Evolutionary conservation across 306 rosid species (phyloP).

Genomic region (Alnus rubra): DNA sequence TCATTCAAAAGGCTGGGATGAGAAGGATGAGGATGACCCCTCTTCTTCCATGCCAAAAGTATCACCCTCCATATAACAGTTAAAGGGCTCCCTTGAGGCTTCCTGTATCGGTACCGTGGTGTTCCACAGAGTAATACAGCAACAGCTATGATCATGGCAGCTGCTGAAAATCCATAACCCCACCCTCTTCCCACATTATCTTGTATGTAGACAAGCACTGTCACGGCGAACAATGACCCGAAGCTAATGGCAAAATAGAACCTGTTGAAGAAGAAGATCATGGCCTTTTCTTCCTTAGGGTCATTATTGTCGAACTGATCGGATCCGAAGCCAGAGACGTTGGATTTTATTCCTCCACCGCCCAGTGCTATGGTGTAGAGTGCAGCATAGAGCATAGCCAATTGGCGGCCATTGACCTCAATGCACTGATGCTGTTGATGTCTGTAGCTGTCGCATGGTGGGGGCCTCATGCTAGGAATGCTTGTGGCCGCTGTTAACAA

Average conservation of each 20-base stretch:
- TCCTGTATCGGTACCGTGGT: constrained; percentile 60
- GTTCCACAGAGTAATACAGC: constrained; percentile 64
- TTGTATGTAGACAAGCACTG: constrained; percentile 82
- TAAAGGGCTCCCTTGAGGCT: constrained; percentile 83
- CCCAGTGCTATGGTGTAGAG: constrained; percentile 74
- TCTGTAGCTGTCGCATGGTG: constrained; percentile 50
- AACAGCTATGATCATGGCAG: constrained; percentile 60
- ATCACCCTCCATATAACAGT: constrained; percentile 82
- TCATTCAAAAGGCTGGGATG: constrained; percentile 64
- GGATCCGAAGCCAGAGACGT: constrained; percentile 85
- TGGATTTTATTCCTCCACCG: constrained; percentile 92
- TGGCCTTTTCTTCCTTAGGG: constrained; percentile 77
- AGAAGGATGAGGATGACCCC: constrained; percentile 50
- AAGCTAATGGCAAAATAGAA: constrained; percentile 80
- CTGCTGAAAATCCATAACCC: constrained; percentile 94
- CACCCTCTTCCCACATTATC: constrained; percentile 82
- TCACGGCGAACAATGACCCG: constrained; percentile 78
- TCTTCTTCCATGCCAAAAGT: constrained; percentile 84
- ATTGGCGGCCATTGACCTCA: constrained; percentile 58
- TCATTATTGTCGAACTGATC: constrained; percentile 68
- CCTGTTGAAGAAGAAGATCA: constrained; percentile 96
- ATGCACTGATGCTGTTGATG: constrained; percentile 62
- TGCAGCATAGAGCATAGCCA: constrained; percentile 67
- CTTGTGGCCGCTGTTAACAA: constrained; percentile 72
- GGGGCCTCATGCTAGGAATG: constrained; percentile 76